Percentiles rank a stretch among this genome's conserved stretches.
These are phyloP conservation scores for Dinochytrium kinnereticum DNA, from an alignment of 371 early-diverging fungal species.

Conservation along the genomic window DNA sequence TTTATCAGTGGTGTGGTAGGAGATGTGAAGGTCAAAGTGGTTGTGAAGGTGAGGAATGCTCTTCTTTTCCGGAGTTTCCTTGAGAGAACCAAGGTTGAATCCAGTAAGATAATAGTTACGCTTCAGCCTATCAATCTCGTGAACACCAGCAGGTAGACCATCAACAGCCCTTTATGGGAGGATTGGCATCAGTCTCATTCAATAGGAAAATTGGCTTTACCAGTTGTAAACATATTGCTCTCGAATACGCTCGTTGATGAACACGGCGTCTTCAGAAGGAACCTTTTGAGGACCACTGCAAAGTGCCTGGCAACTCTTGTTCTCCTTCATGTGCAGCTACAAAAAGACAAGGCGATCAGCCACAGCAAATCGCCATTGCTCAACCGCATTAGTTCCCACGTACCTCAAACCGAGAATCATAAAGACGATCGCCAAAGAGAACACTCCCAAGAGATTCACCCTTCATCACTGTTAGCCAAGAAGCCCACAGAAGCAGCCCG, in stretches of 20 bases:
- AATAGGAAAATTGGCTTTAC: too few relatives aligned
- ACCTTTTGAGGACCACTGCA: conserved; percentile 61
- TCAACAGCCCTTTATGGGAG: conserved; percentile 77
- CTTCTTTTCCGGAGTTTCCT: background rate
- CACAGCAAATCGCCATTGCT: too few relatives aligned
- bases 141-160: conserved; percentile 86
- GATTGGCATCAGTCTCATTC: too few relatives aligned
- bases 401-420: conserved; percentile 80
- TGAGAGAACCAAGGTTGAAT: conserved; percentile 69
- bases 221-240: conserved; percentile 83
- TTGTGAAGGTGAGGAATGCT: conserved; percentile 65
- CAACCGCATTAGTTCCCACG: conserved; percentile 38
- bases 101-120: conserved; percentile 74
- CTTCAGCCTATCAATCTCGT: conserved; percentile 57
- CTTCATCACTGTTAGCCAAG: conserved; percentile 36
- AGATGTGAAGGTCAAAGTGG: conserved; percentile 82
- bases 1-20: conserved; percentile 66
- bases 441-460: conserved; percentile 88
- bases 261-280: conserved; percentile 71
- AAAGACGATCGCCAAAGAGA: conserved; percentile 92
- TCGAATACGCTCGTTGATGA: conserved; percentile 70
- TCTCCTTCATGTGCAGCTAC: conserved; percentile 62
- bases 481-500: too few relatives aligned
- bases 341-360: background rate
- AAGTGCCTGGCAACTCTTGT: conserved; percentile 62